phyloP scores from a whole-genome alignment of 306 rosid genomes.

The Dryas drummondii region DNA sequence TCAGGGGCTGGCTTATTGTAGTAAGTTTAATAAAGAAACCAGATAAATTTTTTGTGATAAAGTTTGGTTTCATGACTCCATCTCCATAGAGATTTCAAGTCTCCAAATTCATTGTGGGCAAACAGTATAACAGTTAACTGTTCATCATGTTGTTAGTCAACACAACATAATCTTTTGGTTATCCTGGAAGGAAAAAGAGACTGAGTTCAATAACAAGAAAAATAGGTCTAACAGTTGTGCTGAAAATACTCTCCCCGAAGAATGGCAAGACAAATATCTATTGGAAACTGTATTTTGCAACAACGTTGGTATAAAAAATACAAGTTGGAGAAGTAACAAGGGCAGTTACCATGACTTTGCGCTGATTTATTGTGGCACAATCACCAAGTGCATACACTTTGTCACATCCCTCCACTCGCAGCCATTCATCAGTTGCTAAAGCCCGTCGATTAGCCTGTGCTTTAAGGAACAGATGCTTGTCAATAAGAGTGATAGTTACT shows the following conservation, averaged over 20 bases:
- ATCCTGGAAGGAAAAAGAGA: no score
- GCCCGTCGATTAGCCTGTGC: constrained; percentile 85
- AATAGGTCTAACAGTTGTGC: constrained; percentile 4
- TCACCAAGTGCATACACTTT: constrained; percentile 90
- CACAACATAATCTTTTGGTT: neutral
- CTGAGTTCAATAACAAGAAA: neutral
- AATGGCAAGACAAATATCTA: constrained; percentile 6
- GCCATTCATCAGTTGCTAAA: constrained; percentile 97
- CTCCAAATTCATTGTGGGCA: no score
- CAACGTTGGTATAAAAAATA: constrained; percentile 13
- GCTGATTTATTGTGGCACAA: constrained; percentile 96
- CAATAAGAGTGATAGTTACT: neutral
- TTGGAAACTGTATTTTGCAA: neutral
- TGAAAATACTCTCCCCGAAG: neutral
- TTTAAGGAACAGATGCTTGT: constrained; percentile 6
- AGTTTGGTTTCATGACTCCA: neutral
- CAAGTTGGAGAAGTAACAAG: constrained; percentile 5
- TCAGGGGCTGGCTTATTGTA: neutral
- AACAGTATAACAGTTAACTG: neutral
- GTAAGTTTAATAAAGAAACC: neutral
- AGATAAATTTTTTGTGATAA: neutral
- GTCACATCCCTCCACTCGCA: constrained; percentile 87
- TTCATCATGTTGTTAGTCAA: neutral
- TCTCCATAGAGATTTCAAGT: no score
- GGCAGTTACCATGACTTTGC: constrained; percentile 79